Evolutionary conservation across 805 yeast genomes (phyloP), one percentile per base, ranked within the genome.

Genomic region (Maudiozyma barnettii): DNA sequence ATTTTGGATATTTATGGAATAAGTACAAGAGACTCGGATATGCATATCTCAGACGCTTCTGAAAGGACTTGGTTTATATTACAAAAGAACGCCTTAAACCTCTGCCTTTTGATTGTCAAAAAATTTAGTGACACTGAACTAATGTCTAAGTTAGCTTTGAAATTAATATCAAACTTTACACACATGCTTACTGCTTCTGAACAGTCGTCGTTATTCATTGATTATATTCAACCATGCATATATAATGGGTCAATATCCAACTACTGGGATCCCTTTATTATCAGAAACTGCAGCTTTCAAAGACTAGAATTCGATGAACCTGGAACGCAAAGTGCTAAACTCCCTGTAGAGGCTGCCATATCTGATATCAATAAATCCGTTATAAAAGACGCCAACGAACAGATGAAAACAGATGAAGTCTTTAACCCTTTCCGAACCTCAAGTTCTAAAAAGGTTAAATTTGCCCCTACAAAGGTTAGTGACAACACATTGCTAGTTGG

Each of bases 191-290:
- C 77, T 0, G 66, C 68, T 8, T 74, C 72, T 10, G 93, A 85
- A 54, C 95, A 86, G 58, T 51, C 64, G 2, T 61, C 61, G 13
- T 50, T 75, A 2, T 63, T 67, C 9, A 67, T 61, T 31, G 51
- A 57, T 1, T 50, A 56, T 23, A 31, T 63, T 31, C 48, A 59
- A 50, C 57, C 67, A 49, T 43, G 61, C 39, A 46, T 64, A 9
- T 45, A 55, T 4, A 58, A 51, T 13, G 54, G 51, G 1, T 44
- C 51, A 14, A 56, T 65, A 12, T 53, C 54, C 54, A 65, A 69
- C 1, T 87, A 86, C 56, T 86, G 95, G 86, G 96, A 91, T 61
- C 79, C 82, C 0, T 74, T 71, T 47, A 47, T 91, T 8, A 66
- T 86, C 1, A 69, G 90, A 50, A 74, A 71, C 23, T 66, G 80